Conservation (phyloP, 2,329 filamentous ascomycete genomes). For the Cercospora sesami region DNA sequence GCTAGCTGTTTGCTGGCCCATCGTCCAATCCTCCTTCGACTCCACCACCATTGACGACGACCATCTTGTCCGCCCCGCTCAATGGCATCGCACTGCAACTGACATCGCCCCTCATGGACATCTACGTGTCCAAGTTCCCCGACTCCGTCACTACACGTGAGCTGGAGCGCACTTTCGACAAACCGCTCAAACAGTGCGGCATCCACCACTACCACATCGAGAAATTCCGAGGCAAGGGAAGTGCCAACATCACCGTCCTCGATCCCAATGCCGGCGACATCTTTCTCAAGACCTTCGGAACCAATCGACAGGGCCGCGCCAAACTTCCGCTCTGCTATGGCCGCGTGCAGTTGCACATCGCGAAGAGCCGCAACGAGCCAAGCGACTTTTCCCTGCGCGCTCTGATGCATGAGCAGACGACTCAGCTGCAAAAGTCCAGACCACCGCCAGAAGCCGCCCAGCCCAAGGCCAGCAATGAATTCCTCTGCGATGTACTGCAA, state of each 20-base stretch:
- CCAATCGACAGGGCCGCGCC: constrained; percentile 20
- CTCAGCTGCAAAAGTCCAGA: constrained; percentile 12
- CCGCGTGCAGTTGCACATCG: constrained; percentile 9
- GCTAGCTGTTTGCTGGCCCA: too few relatives aligned
- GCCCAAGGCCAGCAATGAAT: constrained; percentile 31
- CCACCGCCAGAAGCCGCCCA: background rate
- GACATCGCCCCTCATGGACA: constrained; percentile 44
- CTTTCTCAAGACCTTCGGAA: constrained; percentile 46
- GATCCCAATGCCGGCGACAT: constrained; percentile 41
- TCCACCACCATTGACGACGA: too few relatives aligned
- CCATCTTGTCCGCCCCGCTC: background rate
- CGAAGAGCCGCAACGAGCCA: constrained; percentile 17
- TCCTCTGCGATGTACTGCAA: constrained; percentile 39
- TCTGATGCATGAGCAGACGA: constrained; percentile 28
- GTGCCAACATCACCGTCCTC: constrained; percentile 52
- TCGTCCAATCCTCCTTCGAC: too few relatives aligned
- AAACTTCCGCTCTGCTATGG: constrained; percentile 22
- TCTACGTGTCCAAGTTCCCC: constrained; percentile 49
- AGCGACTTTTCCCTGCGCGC: constrained; percentile 31
- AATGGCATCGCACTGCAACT: background rate
- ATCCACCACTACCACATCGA: constrained; percentile 48
- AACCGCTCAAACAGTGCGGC: constrained; percentile 41
- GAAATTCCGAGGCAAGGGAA: constrained; percentile 45
- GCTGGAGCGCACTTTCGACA: constrained; percentile 44
- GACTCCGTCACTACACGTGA: constrained; percentile 45